Evolutionary conservation across 1,139 yeast species (phyloP).

Genomic region (Entelexis sorbosivorans): DNA sequence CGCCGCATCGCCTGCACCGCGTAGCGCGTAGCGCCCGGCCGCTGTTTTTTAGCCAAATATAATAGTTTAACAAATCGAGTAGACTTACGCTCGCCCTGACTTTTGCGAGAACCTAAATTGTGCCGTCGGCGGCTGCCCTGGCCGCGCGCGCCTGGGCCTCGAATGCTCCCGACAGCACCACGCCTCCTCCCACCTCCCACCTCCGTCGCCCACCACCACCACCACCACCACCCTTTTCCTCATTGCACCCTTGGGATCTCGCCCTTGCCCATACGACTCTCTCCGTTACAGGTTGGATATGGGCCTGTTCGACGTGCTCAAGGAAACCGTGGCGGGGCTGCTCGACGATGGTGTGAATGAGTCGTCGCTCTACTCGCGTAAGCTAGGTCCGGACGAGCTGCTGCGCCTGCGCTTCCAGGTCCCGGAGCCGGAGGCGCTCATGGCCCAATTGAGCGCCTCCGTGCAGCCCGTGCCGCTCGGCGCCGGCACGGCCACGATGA

Average conservation of each 20-base stretch:
- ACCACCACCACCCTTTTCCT: not conserved
- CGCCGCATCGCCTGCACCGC: too few relatives aligned
- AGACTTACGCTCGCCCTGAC: too few relatives aligned
- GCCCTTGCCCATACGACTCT: constrained; percentile 4
- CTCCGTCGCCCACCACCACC: too few relatives aligned
- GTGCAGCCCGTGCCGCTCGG: constrained; percentile 39
- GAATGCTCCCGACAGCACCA: too few relatives aligned
- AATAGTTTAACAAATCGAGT: too few relatives aligned
- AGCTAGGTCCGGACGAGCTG: constrained; percentile 48
- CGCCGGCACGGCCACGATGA: constrained; percentile 6
- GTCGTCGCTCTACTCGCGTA: constrained; percentile 31
- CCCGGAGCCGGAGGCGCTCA: constrained; percentile 58
- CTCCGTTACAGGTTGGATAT: constrained; percentile 5
- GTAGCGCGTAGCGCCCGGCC: too few relatives aligned
- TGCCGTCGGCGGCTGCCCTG: too few relatives aligned
- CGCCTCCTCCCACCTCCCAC: too few relatives aligned
- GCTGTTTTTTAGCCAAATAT: too few relatives aligned
- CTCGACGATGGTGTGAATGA: constrained; percentile 23
- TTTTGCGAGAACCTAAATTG: too few relatives aligned
- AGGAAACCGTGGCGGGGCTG: constrained; percentile 19
- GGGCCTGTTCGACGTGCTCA: constrained; percentile 23
- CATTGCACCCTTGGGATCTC: not conserved
- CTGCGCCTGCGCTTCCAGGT: constrained; percentile 56
- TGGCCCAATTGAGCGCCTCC: constrained; percentile 63
- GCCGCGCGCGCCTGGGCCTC: not conserved